Conservation (phyloP, 768 basidiomycete genomes). For the Mycena leptocephala region DNA sequence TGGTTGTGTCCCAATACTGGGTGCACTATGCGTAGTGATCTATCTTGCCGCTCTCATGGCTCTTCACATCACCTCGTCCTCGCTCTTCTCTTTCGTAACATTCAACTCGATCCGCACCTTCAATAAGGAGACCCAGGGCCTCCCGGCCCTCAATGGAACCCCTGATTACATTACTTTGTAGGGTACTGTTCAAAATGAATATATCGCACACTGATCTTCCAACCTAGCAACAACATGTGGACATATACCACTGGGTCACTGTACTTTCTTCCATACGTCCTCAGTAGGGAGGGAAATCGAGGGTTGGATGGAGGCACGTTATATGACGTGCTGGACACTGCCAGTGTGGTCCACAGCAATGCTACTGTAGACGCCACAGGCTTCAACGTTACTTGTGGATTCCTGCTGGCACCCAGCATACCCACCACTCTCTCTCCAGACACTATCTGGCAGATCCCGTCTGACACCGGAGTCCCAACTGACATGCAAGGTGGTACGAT, state of each 20-base stretch:
- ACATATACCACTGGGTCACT: background rate
- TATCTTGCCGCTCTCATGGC: background rate
- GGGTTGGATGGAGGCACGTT: background rate
- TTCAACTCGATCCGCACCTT: background rate
- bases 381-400: background rate
- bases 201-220: no score
- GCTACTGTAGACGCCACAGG: background rate
- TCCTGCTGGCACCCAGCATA: background rate
- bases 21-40: background rate
- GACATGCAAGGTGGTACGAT: background rate
- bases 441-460: no score
- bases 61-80: background rate
- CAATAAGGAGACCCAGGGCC: background rate
- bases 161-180: background rate
- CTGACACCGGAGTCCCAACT: no score
- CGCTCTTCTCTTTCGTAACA: background rate
- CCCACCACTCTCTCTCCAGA: background rate
- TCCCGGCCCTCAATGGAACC: background rate
- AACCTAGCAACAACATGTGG: background rate
- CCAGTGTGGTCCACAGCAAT: background rate
- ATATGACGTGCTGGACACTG: background rate
- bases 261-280: background rate
- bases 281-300: background rate
- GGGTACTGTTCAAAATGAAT: background rate
- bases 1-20: background rate